phyloP scores from a whole-genome alignment of 352 stramenopile genomes.

The Phytophthora meadii region DNA sequence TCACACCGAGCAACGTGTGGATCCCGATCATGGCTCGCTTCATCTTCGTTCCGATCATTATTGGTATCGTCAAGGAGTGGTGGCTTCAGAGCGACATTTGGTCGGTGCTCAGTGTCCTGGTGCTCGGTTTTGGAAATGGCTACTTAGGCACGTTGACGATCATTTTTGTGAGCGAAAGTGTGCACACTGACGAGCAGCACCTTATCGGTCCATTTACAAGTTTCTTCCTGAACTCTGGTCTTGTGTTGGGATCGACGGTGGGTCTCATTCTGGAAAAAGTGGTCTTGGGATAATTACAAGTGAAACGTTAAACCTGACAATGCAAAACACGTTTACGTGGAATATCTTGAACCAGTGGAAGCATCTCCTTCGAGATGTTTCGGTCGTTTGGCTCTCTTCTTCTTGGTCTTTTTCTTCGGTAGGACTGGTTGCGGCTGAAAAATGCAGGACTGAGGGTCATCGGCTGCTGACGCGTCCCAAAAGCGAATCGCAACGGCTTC shows the following conservation, averaged over 20 bases:
- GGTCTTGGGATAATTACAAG: constrained; percentile 48
- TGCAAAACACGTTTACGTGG: constrained; percentile 18
- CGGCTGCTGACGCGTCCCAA: constrained; percentile 50
- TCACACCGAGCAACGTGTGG: constrained; percentile 75
- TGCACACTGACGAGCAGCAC: constrained; percentile 72
- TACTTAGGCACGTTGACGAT: constrained; percentile 83
- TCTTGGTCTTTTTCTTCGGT: constrained; percentile 41
- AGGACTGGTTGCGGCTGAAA: constrained; percentile 53
- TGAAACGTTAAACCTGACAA: constrained; percentile 5
- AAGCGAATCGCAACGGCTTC: constrained; percentile 62
- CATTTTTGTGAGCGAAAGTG: constrained; percentile 85
- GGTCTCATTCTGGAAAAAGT: constrained; percentile 71
- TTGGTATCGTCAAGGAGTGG: constrained; percentile 72
- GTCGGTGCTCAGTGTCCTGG: constrained; percentile 70
- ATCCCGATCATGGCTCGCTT: constrained; percentile 63
- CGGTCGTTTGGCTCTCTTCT: constrained; percentile 34
- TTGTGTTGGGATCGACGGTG: constrained; percentile 78
- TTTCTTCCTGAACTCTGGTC: constrained; percentile 86
- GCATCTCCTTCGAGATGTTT: constrained; percentile 14
- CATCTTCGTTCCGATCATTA: constrained; percentile 71
- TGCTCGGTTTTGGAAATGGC: constrained; percentile 82
- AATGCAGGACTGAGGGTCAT: constrained; percentile 28
- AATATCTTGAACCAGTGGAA: constrained; percentile 7
- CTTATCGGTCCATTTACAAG: constrained; percentile 83
- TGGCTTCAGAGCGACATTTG: constrained; percentile 78